Percentiles rank a stretch among this genome's conserved stretches.
Conservation (phyloP, 768 basidiomycete genomes). For the Dentipellis sp. region DNA sequence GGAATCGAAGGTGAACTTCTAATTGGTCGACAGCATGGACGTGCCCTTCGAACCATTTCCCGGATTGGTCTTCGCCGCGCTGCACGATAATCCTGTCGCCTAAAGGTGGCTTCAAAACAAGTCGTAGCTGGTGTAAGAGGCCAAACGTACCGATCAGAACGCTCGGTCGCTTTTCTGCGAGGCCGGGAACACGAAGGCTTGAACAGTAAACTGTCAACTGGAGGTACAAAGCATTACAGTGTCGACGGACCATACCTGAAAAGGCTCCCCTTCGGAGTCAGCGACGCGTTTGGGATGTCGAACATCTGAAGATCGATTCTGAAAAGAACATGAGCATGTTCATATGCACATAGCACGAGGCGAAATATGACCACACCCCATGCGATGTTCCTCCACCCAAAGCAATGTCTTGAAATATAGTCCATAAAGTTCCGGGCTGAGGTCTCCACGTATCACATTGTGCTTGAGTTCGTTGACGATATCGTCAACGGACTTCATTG, state of each 20-base stretch:
- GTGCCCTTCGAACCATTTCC: constrained; percentile 49
- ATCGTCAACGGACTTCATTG: neutral
- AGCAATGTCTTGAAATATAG: constrained; percentile 36
- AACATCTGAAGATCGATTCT: constrained; percentile 27
- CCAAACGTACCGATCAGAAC: neutral
- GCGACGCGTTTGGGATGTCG: constrained; percentile 9
- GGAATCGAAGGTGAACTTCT: constrained; percentile 22
- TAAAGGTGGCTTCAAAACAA: constrained; percentile 32
- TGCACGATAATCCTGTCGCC: constrained; percentile 37
- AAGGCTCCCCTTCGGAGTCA: constrained; percentile 4
- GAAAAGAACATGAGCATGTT: neutral
- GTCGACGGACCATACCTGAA: constrained; percentile 3
- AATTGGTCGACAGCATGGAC: constrained; percentile 36
- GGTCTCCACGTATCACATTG: constrained; percentile 26
- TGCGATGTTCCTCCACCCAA: constrained; percentile 41
- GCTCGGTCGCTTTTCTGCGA: constrained; percentile 14
- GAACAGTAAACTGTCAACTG: neutral
- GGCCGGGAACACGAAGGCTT: constrained; percentile 10
- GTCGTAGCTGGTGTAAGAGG: neutral
- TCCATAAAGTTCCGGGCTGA: constrained; percentile 32
- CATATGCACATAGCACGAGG: no score
- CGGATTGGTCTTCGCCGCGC: constrained; percentile 25
- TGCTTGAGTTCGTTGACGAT: constrained; percentile 18
- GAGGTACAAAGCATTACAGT: neutral
- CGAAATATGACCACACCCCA: constrained; percentile 27